Evolutionary conservation across 176 grass and related monocot species (phyloP).

Genomic region (Triticum dicoccoides): DNA sequence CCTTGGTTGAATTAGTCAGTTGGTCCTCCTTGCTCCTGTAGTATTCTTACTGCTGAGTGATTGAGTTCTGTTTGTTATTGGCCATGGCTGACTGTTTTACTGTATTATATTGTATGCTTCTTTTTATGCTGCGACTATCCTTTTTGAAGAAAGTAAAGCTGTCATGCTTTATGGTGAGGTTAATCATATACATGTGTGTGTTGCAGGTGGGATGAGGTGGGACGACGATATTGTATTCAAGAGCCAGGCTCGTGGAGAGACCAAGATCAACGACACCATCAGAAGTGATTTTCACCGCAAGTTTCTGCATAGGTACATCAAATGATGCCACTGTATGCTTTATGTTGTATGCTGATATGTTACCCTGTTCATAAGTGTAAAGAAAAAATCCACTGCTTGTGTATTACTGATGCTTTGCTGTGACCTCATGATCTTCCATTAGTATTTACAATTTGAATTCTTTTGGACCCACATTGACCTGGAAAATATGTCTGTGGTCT

Average conservation of each 20-base stretch:
- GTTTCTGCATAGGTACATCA: slow-evolving; percentile 96
- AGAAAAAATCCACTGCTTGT: background rate
- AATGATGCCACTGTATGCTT: slow-evolving; percentile 33
- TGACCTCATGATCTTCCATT: background rate
- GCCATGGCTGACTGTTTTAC: background rate
- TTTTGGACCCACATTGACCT: background rate
- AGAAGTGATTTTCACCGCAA: slow-evolving; percentile 90
- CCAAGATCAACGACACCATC: slow-evolving; percentile 89
- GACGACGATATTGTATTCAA: slow-evolving; percentile 68
- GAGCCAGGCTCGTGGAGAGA: slow-evolving; percentile 84
- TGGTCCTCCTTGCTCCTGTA: no score
- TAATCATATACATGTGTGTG: slow-evolving; percentile 9
- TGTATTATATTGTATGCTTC: background rate
- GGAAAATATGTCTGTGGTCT: background rate
- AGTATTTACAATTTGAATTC: background rate
- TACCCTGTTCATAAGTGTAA: background rate
- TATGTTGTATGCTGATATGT: background rate
- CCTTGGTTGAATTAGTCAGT: background rate
- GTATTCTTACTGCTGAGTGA: background rate
- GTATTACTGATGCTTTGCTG: background rate
- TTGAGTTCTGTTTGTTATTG: background rate
- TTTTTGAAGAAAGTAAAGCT: background rate
- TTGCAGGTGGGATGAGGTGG: slow-evolving; percentile 67
- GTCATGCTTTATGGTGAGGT: background rate
- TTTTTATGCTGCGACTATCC: background rate